Base-by-base conservation (phyloP, 345 rosid species). In the Excoecaria cochinchinensis region DNA sequence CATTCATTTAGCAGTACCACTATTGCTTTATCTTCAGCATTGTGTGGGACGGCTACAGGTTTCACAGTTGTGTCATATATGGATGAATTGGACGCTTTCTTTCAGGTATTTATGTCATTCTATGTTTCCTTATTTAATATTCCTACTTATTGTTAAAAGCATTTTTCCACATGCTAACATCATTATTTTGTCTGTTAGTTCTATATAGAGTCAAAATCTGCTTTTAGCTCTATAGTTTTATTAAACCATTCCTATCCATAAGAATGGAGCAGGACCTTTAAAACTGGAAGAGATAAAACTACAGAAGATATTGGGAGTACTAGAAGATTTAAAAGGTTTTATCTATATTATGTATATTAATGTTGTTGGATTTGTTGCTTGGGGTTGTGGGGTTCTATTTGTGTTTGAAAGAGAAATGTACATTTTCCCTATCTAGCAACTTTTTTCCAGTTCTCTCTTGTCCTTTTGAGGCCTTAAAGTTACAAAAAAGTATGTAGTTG, bases 81-180 rank as follows among this genome's bases (percentile, higher is more conserved):
- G 79, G 97, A 92, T 76, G 97, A 90, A 76, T 70, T 88, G 78
- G 77, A 60, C 82, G 87, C 83, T 81, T 76, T 83, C 70, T 82
- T 82, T 86, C 85, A 92, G 99, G 99, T 95, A 81, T 80, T 61
- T 60, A 52, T 81, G 13, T 72, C 60, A 63, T 52, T 21, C 56
- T 50, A 52, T 25, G 47, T 74, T 39, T 65, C 70, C 59, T 24
- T 8, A 21, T 15, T 44, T 14, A 21, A 40, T 19, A 40, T 71
- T 55, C 21, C 58, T 50, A 50, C 14, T 24, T 3, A 12, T 31
- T 48, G 17, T 50, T 2, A n/a, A 68, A 68, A 48, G 15, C 39
- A 42, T 55, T 62, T 42, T 40, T 68, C 31, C 46, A 40, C 21
- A 40, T 70, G 58, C 73, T 38, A 47, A 36, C 50, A 17, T 39